These are phyloP conservation scores for Lepidium africanum DNA, from an alignment of 345 rosid species.

Conservation along the genomic window DNA sequence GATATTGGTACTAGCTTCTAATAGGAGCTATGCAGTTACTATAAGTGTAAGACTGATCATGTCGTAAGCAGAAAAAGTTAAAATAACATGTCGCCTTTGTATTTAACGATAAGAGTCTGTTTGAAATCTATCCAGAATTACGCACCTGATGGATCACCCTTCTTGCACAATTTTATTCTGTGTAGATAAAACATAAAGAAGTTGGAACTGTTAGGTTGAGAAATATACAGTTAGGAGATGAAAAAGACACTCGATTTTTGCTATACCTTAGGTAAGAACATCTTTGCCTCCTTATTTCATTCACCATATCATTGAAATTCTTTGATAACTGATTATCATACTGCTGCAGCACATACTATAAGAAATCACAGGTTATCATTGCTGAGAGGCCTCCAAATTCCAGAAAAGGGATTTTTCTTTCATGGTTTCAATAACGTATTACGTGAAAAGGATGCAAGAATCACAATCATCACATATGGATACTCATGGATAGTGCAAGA, in stretches of 20 bases:
- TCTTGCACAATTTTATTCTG: constrained; percentile 84
- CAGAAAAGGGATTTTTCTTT: neutral
- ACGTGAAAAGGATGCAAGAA: neutral
- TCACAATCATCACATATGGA: neutral
- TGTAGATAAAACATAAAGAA: constrained; percentile 8
- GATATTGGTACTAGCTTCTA: neutral
- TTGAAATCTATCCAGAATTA: constrained; percentile 4
- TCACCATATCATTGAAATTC: constrained; percentile 74
- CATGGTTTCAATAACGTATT: neutral
- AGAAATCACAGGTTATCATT: neutral
- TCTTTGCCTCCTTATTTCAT: constrained; percentile 84
- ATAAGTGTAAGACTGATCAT: neutral
- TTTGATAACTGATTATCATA: constrained; percentile 73
- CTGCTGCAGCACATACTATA: constrained; percentile 73
- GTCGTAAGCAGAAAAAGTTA: neutral
- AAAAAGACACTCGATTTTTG: neutral
- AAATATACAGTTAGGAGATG: neutral
- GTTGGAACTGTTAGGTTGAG: neutral
- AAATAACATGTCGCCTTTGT: neutral
- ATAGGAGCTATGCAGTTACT: neutral
- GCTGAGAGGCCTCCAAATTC: neutral
- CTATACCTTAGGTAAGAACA: constrained; percentile 85
- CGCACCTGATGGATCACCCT: constrained; percentile 91
- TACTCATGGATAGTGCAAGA: neutral
- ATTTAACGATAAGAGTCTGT: neutral